phyloP scores from a whole-genome alignment of 2,329 filamentous ascomycete species.

The Cladophialophora carrionii region DNA sequence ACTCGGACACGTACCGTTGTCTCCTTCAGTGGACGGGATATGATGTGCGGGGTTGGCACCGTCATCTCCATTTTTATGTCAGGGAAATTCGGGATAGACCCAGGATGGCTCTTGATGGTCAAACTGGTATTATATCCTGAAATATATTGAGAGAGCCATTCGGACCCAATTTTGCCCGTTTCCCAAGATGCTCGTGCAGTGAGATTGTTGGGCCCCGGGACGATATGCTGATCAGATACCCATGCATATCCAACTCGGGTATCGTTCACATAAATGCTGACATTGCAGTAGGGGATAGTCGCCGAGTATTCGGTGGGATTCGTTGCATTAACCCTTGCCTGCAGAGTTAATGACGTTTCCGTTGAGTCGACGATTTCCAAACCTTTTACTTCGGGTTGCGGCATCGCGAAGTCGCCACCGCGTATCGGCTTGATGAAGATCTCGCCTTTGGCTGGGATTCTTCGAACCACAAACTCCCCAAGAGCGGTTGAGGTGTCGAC shows the following conservation, averaged over 20 bases:
- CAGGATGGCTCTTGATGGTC: constrained; percentile 70
- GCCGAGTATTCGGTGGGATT: constrained; percentile 90
- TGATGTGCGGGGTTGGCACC: constrained; percentile 61
- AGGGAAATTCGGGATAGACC: constrained; percentile 74
- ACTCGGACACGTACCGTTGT: constrained; percentile 61
- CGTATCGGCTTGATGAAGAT: constrained; percentile 75
- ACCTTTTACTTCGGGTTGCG: constrained; percentile 64
- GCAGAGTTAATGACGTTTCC: constrained; percentile 68
- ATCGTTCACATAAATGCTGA: constrained; percentile 74
- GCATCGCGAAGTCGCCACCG: constrained; percentile 60
- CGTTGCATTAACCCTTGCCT: constrained; percentile 76
- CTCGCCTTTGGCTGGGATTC: constrained; percentile 79
- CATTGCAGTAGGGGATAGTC: constrained; percentile 75
- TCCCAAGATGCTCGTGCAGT: constrained; percentile 75
- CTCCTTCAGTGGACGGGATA: constrained; percentile 74
- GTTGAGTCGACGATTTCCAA: constrained; percentile 75
- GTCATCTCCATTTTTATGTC: constrained; percentile 73
- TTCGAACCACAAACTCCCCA: constrained; percentile 77
- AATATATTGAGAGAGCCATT: constrained; percentile 81
- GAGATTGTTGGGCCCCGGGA: constrained; percentile 71
- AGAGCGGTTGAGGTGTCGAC: constrained; percentile 80
- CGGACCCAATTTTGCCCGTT: constrained; percentile 67
- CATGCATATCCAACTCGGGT: constrained; percentile 76
- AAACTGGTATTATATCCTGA: constrained; percentile 86
- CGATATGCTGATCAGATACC: constrained; percentile 64